phyloP scores from a whole-genome alignment of 2,329 filamentous ascomycete species.

The Grosmannia huntii region DNA sequence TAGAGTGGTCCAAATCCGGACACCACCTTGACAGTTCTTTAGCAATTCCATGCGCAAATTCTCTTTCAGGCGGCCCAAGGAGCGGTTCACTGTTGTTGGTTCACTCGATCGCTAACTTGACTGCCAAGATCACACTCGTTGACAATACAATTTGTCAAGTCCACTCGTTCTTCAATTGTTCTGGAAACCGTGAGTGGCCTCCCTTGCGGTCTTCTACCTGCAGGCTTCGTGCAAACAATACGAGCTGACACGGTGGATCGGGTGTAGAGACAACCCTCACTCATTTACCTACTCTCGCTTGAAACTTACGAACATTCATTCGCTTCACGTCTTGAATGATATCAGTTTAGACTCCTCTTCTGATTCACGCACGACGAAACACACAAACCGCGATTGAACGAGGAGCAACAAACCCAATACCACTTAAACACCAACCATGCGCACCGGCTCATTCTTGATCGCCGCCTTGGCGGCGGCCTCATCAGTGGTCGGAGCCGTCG shows the following conservation, averaged over 20 bases:
- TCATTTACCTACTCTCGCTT: conserved; percentile 3
- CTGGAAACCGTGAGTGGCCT: conserved; percentile 32
- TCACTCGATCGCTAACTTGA: conserved; percentile 12
- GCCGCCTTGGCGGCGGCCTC: conserved; percentile 36
- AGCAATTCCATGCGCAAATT: not conserved
- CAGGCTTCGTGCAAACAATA: not conserved
- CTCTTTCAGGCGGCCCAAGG: not conserved
- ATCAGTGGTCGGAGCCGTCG: conserved; percentile 27
- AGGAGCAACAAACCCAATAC: not conserved
- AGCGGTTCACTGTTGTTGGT: not conserved
- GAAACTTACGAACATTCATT: conserved; percentile 7
- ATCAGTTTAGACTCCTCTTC: not conserved
- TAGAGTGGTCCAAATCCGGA: not conserved
- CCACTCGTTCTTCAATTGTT: conserved; percentile 39
- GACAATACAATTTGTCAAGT: conserved; percentile 36
- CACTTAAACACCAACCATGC: conserved; percentile 25
- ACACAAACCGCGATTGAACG: not conserved
- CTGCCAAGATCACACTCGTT: conserved; percentile 33
- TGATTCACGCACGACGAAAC: not conserved
- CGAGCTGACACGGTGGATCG: not conserved
- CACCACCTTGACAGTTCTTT: not conserved
- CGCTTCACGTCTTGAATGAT: conserved; percentile 1
- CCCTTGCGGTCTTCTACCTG: not conserved
- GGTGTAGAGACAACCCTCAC: not conserved
- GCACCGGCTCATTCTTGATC: conserved; percentile 33